Evolutionary conservation across 495 filamentous ascomycete genomes (phyloP).

Genomic region (Geopyxis carbonaria): DNA sequence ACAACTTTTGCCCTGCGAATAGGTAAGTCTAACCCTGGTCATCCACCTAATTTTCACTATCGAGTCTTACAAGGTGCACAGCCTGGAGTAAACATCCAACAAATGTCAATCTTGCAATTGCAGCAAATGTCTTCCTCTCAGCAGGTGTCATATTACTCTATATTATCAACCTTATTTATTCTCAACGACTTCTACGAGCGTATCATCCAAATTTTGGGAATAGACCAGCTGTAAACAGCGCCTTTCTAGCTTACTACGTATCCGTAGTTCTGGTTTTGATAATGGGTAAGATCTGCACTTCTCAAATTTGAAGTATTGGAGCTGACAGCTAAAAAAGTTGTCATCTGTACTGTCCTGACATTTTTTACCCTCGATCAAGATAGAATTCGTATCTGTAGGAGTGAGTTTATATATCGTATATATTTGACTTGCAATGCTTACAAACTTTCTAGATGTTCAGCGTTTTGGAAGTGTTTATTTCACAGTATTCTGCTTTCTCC

Average conservation of each 20-base stretch:
- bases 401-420: too few species aligned
- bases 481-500: slow-evolving; percentile 55
- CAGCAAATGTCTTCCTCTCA: slow-evolving; percentile 54
- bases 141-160: slow-evolving; percentile 67
- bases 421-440: too few species aligned
- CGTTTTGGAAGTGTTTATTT: slow-evolving; percentile 51
- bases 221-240: slow-evolving; percentile 32
- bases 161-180: slow-evolving; percentile 61
- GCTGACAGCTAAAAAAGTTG: background rate
- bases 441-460: slow-evolving; percentile 33
- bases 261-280: slow-evolving; percentile 43
- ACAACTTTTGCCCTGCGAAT: slow-evolving; percentile 47
- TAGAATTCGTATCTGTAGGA: too few species aligned
- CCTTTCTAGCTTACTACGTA: slow-evolving; percentile 43
- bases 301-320: background rate
- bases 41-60: slow-evolving; percentile 15
- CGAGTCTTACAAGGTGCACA: slow-evolving; percentile 21
- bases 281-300: slow-evolving; percentile 28
- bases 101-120: slow-evolving; percentile 44
- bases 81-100: slow-evolving; percentile 34
- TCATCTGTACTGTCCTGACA: slow-evolving; percentile 19
- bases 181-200: slow-evolving; percentile 59
- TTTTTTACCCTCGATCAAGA: slow-evolving; percentile 32
- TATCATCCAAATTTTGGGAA: slow-evolving; percentile 56
- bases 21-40: slow-evolving; percentile 26